A percentile compares a stretch with the other conserved stretches of the same genome.
Evolutionary conservation across 202 grass and related monocot species (phyloP).

Genomic region (Schoenoplectus triqueter): DNA sequence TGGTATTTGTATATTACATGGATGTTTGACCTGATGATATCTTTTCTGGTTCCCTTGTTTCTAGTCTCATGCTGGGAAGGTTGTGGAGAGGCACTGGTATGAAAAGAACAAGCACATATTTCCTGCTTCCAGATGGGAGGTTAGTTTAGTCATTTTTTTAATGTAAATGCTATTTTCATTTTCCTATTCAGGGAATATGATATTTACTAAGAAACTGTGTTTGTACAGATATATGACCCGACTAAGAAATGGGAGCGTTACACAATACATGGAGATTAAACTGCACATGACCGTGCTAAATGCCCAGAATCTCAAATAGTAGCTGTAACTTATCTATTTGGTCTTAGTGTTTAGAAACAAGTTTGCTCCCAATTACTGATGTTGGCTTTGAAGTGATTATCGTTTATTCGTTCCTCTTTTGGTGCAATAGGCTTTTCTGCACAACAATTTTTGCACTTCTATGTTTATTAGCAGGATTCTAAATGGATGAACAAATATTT

Average conservation of each 20-base stretch:
- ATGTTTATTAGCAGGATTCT: neutral
- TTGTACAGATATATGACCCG: slow-evolving; percentile 90
- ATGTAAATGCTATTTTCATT: neutral
- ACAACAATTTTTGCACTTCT: neutral
- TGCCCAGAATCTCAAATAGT: neutral
- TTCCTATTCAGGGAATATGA: neutral
- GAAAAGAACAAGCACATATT: slow-evolving; percentile 99
- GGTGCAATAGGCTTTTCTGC: neutral
- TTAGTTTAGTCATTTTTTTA: slow-evolving; percentile 30
- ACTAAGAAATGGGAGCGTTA: slow-evolving; percentile 95
- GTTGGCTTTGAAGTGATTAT: slow-evolving; percentile 17
- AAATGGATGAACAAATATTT: no score
- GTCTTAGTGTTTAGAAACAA: neutral
- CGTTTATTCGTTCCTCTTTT: no score
- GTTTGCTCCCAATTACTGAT: neutral
- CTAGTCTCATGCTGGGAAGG: slow-evolving; percentile 96
- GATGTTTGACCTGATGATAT: slow-evolving; percentile 6
- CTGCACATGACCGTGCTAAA: slow-evolving; percentile 25
- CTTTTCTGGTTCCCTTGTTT: slow-evolving; percentile 29
- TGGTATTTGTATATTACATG: neutral
- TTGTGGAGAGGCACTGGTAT: slow-evolving; percentile 97
- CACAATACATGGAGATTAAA: slow-evolving; percentile 90
- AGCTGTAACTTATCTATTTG: neutral
- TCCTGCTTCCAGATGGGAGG: slow-evolving; percentile 98
- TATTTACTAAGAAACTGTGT: slow-evolving; percentile 1